Evolutionary conservation across 208 protist genomes (phyloP).

Genomic region (Trichomonas vaginalis): DNA sequence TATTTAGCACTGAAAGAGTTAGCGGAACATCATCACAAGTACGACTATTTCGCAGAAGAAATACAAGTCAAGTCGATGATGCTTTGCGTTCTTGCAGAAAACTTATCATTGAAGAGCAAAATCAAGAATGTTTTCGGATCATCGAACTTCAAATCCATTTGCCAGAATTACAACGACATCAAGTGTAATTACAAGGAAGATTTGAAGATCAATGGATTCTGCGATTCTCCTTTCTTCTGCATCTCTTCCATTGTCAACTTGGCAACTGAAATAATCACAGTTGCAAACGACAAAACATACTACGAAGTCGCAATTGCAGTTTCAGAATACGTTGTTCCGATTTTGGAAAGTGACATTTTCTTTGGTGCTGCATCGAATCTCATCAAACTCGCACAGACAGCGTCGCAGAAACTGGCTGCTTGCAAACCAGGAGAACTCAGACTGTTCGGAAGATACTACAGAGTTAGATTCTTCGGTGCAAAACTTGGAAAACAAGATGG

Average conservation of each 20-base stretch:
- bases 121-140: background rate
- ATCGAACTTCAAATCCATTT: background rate
- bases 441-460: background rate
- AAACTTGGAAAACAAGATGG: background rate
- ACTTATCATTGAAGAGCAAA: background rate
- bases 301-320: background rate
- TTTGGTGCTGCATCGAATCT: background rate
- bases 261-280: background rate
- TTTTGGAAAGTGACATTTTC: background rate
- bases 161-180: too few species aligned
- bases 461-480: background rate
- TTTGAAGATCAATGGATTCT: background rate
- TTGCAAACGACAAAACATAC: background rate
- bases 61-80: background rate
- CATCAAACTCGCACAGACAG: background rate
- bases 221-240: background rate
- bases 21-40: background rate
- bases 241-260: background rate
- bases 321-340: background rate
- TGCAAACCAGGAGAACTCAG: background rate
- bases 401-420: background rate
- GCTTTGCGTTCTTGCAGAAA: background rate
- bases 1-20: background rate
- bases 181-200: background rate
- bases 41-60: background rate